Percentiles rank a stretch among this genome's conserved stretches.
Evolutionary conservation across 805 yeast genomes (phyloP).

Genomic region (Candida bentonensis): DNA sequence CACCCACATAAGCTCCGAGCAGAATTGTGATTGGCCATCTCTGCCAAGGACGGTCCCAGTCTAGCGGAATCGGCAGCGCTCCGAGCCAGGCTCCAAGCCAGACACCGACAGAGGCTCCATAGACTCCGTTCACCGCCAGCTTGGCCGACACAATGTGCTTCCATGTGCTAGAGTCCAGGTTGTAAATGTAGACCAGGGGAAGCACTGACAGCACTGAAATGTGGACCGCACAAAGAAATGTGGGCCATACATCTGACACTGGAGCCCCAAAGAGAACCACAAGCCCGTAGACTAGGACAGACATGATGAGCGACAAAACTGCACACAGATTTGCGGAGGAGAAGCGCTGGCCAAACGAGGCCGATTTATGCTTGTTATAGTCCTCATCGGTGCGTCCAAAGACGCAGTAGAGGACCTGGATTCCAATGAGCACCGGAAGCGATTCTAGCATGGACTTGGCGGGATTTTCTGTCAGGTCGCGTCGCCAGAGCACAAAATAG

Average conservation of each 20-base stretch:
- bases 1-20: constrained; percentile 66
- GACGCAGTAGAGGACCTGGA: constrained; percentile 14
- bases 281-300: constrained; percentile 17
- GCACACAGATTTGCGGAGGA: constrained; percentile 18
- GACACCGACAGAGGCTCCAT: constrained; percentile 28
- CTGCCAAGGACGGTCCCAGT: constrained; percentile 98
- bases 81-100: constrained; percentile 80
- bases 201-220: constrained; percentile 43
- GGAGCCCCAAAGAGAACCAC: constrained; percentile 76
- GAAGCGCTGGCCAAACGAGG: constrained; percentile 2
- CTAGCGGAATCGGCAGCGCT: constrained; percentile 84
- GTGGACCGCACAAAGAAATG: constrained; percentile 48
- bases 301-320: constrained; percentile 16
- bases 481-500: constrained; percentile 4
- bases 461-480: constrained; percentile 8
- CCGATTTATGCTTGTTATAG: constrained; percentile 1
- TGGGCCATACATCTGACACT: constrained; percentile 33
- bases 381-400: constrained; percentile 7
- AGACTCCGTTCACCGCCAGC: constrained; percentile 19
- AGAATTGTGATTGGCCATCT: constrained; percentile 85
- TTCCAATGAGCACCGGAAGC: constrained; percentile 7
- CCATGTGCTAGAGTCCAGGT: constrained; percentile 38
- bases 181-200: constrained; percentile 46
- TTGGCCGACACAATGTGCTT: constrained; percentile 17
- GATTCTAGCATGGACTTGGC: constrained; percentile 9